Evolutionary conservation across 257 asterid genomes (phyloP), one percentile per base, ranked within the genome.

Genomic region (Ajuga chamaepitys): DNA sequence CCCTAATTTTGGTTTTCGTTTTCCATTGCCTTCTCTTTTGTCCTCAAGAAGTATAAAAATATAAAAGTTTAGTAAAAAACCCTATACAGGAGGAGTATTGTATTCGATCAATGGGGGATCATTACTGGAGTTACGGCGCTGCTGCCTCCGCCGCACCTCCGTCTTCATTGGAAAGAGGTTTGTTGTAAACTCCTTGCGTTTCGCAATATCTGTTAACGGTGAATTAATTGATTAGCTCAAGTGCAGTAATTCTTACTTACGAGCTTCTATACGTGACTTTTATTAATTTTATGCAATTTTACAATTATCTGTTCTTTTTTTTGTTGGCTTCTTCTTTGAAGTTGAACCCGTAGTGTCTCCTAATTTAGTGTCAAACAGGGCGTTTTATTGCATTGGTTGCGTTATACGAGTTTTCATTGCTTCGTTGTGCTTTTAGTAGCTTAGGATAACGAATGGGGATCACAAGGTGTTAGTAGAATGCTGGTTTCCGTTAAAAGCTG

Each of bases 31-130:
- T n/a, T n/a, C n/a, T n/a, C n/a, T n/a, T n/a, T 3, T 1, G 24
- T 25, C 1, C 4, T 22, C 1, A 24, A 25, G 13, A 0, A 26
- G 7, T 12, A 5, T 12, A 13, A 24, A 4, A 30, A 14, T 20
- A 14, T 13, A 9, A 48, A 47, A 50, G 9, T 10, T 32, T 12
- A 9, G 51, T n/a, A 42, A 30, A 53, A 58, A 67, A 32, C 74
- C 74, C 70, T 32, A 44, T 9, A 9, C 56, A 16, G 13, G 52
- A 11, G 5, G 61, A n/a, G 62, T 7, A 4, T 18, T 60, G 28
- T 7, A 5, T 22, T 51, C n/a, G n/a, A n/a, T 26, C 5, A 18
- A 86, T 86, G 89, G 86, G 50, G 66, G 95, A 86, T 77, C 82
- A 83, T 17, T 79, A 81, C 35, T 54, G 87, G 86, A 78, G 77